These are phyloP conservation scores for Colletotrichum navitas DNA, from an alignment of 2,329 filamentous ascomycete genomes.

Conservation along the genomic window DNA sequence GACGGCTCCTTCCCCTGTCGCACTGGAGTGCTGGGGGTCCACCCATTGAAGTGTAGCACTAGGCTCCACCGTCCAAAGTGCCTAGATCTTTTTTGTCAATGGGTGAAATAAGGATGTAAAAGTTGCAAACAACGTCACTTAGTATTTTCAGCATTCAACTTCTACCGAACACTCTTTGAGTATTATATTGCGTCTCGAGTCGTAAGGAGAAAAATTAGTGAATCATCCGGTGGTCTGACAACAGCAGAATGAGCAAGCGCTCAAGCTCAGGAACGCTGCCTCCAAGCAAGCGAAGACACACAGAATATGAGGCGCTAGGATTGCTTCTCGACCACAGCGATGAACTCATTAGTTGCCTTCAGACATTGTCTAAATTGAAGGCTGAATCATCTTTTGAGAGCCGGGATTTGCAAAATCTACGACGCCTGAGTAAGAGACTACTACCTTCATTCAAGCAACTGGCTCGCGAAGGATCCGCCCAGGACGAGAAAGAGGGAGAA, in stretches of 20 bases:
- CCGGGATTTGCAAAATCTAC: slow-evolving; percentile 24
- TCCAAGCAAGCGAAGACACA: slow-evolving; percentile 43
- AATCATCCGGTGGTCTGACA: background rate
- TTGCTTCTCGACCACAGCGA: slow-evolving; percentile 53
- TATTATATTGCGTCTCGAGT: too few species aligned
- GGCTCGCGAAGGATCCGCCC: slow-evolving; percentile 19
- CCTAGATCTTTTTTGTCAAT: background rate
- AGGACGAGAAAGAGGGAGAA: background rate
- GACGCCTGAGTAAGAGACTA: slow-evolving; percentile 45
- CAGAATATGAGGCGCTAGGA: slow-evolving; percentile 46
- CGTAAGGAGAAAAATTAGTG: background rate
- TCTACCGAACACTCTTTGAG: background rate
- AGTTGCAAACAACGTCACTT: background rate
- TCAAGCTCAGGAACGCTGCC: slow-evolving; percentile 29
- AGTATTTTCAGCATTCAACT: background rate
- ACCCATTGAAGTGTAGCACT: background rate
- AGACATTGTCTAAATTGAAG: slow-evolving; percentile 49
- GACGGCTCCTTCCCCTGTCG: too few species aligned
- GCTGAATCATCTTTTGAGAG: background rate
- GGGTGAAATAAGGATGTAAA: background rate
- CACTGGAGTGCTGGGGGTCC: background rate
- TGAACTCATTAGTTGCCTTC: slow-evolving; percentile 54
- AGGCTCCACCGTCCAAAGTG: background rate
- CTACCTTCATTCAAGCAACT: slow-evolving; percentile 47
- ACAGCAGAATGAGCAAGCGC: slow-evolving; percentile 35